Evolutionary conservation across 1,139 yeast species (phyloP).

Genomic region (Kodamaea anthophila): DNA sequence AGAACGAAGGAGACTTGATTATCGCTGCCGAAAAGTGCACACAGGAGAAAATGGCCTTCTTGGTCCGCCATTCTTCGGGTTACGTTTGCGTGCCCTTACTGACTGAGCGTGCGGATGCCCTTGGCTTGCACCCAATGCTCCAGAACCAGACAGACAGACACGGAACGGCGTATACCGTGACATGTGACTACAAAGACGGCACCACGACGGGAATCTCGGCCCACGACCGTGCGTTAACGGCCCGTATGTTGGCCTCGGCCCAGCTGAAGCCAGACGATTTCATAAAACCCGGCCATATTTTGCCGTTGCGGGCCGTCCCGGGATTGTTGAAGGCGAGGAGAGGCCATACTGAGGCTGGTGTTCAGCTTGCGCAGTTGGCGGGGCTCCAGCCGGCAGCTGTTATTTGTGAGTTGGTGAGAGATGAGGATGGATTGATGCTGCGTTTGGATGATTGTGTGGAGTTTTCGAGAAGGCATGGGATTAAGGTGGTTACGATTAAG

Average conservation of each 20-base stretch:
- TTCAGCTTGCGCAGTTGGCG: slow-evolving; percentile 73
- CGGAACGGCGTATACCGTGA: slow-evolving; percentile 93
- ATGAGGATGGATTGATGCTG: slow-evolving; percentile 94
- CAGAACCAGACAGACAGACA: slow-evolving; percentile 69
- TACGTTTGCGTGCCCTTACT: slow-evolving; percentile 90
- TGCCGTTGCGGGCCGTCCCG: slow-evolving; percentile 86
- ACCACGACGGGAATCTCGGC: slow-evolving; percentile 99
- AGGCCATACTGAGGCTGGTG: slow-evolving; percentile 99
- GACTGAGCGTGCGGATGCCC: slow-evolving; percentile 67
- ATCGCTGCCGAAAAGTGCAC: slow-evolving; percentile 81
- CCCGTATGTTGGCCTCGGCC: slow-evolving; percentile 61
- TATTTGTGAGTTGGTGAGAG: slow-evolving; percentile 90
- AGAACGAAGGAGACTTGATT: slow-evolving; percentile 95
- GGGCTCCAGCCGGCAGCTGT: slow-evolving; percentile 84
- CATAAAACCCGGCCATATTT: slow-evolving; percentile 86
- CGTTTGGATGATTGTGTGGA: slow-evolving; percentile 78
- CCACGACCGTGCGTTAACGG: slow-evolving; percentile 85
- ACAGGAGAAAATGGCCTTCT: slow-evolving; percentile 87
- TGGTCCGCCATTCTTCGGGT: slow-evolving; percentile 86
- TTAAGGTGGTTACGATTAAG: slow-evolving; percentile 78
- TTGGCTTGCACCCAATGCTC: slow-evolving; percentile 78
- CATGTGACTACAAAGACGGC: slow-evolving; percentile 77
- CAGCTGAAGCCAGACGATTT: slow-evolving; percentile 55
- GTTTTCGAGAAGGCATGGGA: slow-evolving; percentile 56
- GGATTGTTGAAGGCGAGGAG: slow-evolving; percentile 77